Evolutionary conservation across 1,284 basidiomycete species (phyloP), one percentile per base, ranked within the genome.

Genomic region (Vanrija humicola): DNA sequence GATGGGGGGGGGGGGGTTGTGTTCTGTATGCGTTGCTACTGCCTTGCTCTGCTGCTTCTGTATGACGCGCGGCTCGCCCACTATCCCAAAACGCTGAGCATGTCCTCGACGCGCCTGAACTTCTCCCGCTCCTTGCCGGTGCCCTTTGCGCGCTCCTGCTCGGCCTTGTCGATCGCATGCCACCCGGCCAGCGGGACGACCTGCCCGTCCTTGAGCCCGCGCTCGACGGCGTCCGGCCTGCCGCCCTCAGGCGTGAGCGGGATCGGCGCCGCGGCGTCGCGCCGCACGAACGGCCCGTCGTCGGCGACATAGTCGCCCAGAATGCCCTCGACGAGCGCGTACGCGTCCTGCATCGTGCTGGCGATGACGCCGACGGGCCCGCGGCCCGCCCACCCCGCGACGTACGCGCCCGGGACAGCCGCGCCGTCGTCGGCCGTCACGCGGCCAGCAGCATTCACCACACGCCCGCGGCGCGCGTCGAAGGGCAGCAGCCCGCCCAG

Each of bases 361-460:
- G 91, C 94, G 46, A 98, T 83, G 14, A 98, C 93, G 6, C 96
- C 95, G 45, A 85, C 86, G 0, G 95, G 93, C 21, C 95, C 96
- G 12, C 84, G 85, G 0, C 92, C 88, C 0, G 91, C 87, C 96
- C 96, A 98, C 3, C 95, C 95, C 1, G 90, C 87, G 2, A 90
- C 87, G 70, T 97, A 98, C n/a, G 91, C 80, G 39, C 87, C 86
- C 25, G 80, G 80, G 3, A 82, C 61, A 19, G 64, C 63, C 18
- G 64, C 51, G 5, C 72, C 74, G 6, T 64, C 58, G 8, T 64
- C 67, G 39, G 67, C 67, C 0, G 71, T 57, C 8, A 80, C 72
- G 18, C 79, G 60, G 1, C 79, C 79, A 12, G 61, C 68, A 3
- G 64, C 49, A 54, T 78, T 78, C 47, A 50, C 48, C 3, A 78